Evolutionary conservation across 2,329 filamentous ascomycete species (phyloP).

Genomic region (Reticulascus tulasneorum): DNA sequence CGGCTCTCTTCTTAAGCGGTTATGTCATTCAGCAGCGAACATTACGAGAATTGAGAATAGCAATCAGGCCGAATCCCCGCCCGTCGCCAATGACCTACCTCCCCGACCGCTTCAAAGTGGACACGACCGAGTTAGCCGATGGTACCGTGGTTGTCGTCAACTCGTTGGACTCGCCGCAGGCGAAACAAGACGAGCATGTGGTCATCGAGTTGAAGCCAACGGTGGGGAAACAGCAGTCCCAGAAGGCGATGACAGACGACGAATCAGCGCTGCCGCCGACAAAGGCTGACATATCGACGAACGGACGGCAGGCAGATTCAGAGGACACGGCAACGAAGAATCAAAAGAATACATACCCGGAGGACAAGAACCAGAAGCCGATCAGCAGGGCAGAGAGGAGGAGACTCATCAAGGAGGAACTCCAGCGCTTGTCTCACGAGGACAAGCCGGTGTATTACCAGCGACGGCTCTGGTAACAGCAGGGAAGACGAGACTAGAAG

Average conservation of each 20-base stretch:
- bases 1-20: slow-evolving; percentile 80
- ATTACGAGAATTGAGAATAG: slow-evolving; percentile 69
- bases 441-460: slow-evolving; percentile 49
- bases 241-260: slow-evolving; percentile 5
- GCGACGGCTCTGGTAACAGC: slow-evolving; percentile 51
- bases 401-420: slow-evolving; percentile 55
- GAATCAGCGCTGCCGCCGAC: slow-evolving; percentile 10
- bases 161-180: slow-evolving; percentile 26
- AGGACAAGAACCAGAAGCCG: slow-evolving; percentile 38
- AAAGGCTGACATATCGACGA: too few relatives aligned
- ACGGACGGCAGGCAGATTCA: too few relatives aligned
- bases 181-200: slow-evolving; percentile 16
- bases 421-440: slow-evolving; percentile 41
- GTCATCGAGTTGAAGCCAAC: slow-evolving; percentile 33
- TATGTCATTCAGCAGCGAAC: slow-evolving; percentile 87
- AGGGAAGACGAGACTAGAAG: too few relatives aligned
- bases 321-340: too few relatives aligned
- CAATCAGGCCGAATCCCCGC: slow-evolving; percentile 55
- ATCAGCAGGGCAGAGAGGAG: slow-evolving; percentile 51
- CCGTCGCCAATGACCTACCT: slow-evolving; percentile 46
- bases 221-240: slow-evolving; percentile 16
- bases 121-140: slow-evolving; percentile 42
- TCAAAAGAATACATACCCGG: slow-evolving; percentile 28
- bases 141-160: slow-evolving; percentile 38
- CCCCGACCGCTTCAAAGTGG: slow-evolving; percentile 45